Evolutionary conservation across 2,329 filamentous ascomycete species (phyloP).

Genomic region (Phaeosphaeriaceae sp.): DNA sequence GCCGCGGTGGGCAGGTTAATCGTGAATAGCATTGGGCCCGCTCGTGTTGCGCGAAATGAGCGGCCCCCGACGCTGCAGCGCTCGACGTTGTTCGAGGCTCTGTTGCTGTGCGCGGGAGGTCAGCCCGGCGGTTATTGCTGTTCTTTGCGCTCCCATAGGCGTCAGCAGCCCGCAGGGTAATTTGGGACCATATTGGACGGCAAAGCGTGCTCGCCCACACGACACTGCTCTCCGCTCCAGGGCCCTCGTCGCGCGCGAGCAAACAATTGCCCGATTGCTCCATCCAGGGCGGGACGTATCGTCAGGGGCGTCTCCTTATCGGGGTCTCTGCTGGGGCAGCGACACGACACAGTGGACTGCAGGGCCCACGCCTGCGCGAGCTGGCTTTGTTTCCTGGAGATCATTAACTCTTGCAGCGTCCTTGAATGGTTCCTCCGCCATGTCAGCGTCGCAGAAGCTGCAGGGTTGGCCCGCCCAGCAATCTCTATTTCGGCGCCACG

Average conservation of each 20-base stretch:
- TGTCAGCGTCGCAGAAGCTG: conserved; percentile 29
- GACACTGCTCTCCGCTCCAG: background rate
- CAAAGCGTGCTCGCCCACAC: background rate
- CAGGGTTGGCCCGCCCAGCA: conserved; percentile 16
- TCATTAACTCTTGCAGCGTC: conserved; percentile 16
- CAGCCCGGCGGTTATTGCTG: conserved; percentile 33
- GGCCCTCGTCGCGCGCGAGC: background rate
- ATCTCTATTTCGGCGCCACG: conserved; percentile 14
- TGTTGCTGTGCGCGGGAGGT: conserved; percentile 17
- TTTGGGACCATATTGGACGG: conserved; percentile 13
- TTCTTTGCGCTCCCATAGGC: conserved; percentile 17
- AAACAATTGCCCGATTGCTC: background rate
- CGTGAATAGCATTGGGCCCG: conserved; percentile 32
- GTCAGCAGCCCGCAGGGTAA: conserved; percentile 12
- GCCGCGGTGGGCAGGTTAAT: conserved; percentile 34
- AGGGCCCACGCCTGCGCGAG: too few relatives aligned
- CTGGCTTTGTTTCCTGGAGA: conserved; percentile 16
- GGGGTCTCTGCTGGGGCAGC: conserved; percentile 11
- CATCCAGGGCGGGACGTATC: conserved; percentile 11
- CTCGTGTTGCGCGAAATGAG: conserved; percentile 45
- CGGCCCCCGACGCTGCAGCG: conserved; percentile 16
- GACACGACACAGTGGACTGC: conserved; percentile 6
- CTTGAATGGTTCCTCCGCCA: conserved; percentile 1
- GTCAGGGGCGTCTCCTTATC: conserved; percentile 25
- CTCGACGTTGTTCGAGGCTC: conserved; percentile 31